These are phyloP conservation scores for Penicillium sp. DNA, from an alignment of 2,329 filamentous ascomycete species.

Conservation along the genomic window DNA sequence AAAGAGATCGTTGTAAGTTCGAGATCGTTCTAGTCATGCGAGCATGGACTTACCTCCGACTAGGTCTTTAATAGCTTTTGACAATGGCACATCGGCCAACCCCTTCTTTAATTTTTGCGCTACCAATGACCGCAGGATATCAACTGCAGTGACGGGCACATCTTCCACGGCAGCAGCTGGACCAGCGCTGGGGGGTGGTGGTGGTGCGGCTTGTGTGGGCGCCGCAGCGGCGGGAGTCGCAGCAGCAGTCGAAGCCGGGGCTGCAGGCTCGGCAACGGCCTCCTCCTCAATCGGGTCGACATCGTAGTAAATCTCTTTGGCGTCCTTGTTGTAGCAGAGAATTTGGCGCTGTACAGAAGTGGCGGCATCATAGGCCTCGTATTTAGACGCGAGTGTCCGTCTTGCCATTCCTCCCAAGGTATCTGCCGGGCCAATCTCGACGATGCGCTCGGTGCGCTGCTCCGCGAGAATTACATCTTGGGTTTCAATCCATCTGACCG, in stretches of 20 bases:
- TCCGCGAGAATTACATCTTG: conserved; percentile 99
- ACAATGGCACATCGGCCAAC: conserved; percentile 77
- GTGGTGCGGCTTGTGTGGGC: conserved; percentile 48
- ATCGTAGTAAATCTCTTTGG: conserved; percentile 99
- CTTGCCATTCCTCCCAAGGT: conserved; percentile 97
- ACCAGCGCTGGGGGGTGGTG: conserved; percentile 64
- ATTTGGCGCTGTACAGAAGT: conserved; percentile 96
- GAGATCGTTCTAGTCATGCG: no score
- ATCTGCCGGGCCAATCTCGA: conserved; percentile 94
- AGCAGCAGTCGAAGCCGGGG: conserved; percentile 38
- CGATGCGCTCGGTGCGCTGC: conserved; percentile 92
- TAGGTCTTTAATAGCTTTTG: conserved; percentile 96
- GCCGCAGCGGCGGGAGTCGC: conserved; percentile 39
- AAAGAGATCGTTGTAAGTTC: neutral
- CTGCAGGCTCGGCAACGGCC: conserved; percentile 49
- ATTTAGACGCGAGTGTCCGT: conserved; percentile 90
- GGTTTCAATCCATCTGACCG: conserved; percentile 99
- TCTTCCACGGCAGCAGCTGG: conserved; percentile 84
- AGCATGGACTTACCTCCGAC: conserved; percentile 71
- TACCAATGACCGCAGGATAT: conserved; percentile 81
- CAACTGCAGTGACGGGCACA: conserved; percentile 77
- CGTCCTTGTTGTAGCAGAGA: conserved; percentile 98
- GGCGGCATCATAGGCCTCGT: conserved; percentile 96
- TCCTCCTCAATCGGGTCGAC: conserved; percentile 94
- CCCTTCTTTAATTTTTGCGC: conserved; percentile 98